These are phyloP conservation scores for Monosporascus ibericus DNA, from an alignment of 2,329 filamentous ascomycete genomes.

Conservation along the genomic window DNA sequence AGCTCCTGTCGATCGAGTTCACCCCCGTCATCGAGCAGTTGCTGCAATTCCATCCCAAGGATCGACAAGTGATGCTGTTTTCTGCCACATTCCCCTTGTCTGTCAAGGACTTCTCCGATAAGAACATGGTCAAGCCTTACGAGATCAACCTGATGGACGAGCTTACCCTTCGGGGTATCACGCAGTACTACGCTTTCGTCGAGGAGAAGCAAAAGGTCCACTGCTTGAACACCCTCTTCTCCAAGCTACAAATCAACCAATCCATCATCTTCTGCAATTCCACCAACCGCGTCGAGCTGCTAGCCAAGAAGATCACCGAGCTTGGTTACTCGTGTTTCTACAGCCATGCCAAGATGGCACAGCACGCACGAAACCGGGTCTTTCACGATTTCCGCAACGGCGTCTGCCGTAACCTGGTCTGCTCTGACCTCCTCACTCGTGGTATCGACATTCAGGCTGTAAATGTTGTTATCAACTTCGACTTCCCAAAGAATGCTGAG, in stretches of 20 bases:
- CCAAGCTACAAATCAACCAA: conserved; percentile 98
- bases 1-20: conserved; percentile 93
- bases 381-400: conserved; percentile 99
- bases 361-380: conserved; percentile 93
- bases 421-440: conserved; percentile 92
- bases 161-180: conserved; percentile 94
- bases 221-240: conserved; percentile 97
- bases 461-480: conserved; percentile 99
- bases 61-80: conserved; percentile 98
- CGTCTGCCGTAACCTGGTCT: conserved; percentile 95
- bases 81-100: conserved; percentile 96
- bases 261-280: conserved; percentile 99
- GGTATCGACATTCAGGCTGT: conserved; percentile 99
- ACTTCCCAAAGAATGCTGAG: conserved; percentile 98
- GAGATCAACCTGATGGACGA: conserved; percentile 99
- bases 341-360: conserved; percentile 96
- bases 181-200: conserved; percentile 98
- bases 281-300: conserved; percentile 92
- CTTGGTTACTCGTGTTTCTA: conserved; percentile 99
- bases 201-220: conserved; percentile 99
- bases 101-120: conserved; percentile 96
- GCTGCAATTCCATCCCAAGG: conserved; percentile 89
- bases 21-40: conserved; percentile 96
- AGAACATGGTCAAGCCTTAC: conserved; percentile 93
- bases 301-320: conserved; percentile 99